Percentiles rank a stretch among this genome's conserved stretches.
These are phyloP conservation scores for Tetrapisispora fleetii DNA, from an alignment of 805 yeast species.

Conservation along the genomic window DNA sequence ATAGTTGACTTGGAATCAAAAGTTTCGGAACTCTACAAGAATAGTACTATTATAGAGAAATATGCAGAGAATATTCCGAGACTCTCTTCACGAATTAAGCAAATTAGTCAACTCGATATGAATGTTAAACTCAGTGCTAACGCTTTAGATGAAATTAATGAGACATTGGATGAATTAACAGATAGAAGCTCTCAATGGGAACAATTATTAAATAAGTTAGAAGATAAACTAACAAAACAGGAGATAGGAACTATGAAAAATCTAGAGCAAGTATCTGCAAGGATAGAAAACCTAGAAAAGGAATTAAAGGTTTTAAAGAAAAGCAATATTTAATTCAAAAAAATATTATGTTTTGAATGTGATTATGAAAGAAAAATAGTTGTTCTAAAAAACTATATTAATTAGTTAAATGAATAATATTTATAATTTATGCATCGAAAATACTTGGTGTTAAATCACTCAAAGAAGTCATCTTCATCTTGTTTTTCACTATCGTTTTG, in stretches of 20 bases:
- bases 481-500: background rate
- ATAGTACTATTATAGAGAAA: background rate
- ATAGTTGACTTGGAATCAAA: background rate
- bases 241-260: background rate
- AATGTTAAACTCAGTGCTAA: background rate
- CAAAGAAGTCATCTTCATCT: constrained; percentile 14
- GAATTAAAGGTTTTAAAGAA: too few relatives aligned
- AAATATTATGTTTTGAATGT: background rate
- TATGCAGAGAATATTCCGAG: background rate
- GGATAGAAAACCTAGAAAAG: background rate
- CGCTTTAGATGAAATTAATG: background rate
- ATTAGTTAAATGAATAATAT: constrained; percentile 2
- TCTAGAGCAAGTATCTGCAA: background rate
- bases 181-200: background rate
- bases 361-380: background rate
- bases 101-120: background rate
- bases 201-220: background rate
- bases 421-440: constrained; percentile 1
- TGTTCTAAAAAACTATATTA: background rate
- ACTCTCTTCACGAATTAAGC: background rate
- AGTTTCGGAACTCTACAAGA: background rate
- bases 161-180: background rate
- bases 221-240: background rate
- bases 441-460: background rate
- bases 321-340: too few relatives aligned